phyloP scores from a whole-genome alignment of 176 grass and related monocot genomes.

The Chrysopogon serrulatus region DNA sequence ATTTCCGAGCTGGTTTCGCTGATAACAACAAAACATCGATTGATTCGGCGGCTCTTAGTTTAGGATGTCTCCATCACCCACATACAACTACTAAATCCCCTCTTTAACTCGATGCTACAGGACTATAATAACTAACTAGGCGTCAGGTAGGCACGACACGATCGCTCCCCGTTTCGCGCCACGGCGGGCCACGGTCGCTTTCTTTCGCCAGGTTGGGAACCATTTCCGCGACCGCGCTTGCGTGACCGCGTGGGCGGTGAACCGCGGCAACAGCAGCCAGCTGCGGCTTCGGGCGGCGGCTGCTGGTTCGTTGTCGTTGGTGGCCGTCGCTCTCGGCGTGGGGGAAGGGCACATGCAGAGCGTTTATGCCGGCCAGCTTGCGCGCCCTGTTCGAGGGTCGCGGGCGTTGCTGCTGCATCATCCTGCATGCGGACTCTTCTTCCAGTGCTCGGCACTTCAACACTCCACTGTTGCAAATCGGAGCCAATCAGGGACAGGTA shows the following conservation, averaged over 20 bases:
- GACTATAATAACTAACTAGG: not conserved
- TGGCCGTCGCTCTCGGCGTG: not conserved
- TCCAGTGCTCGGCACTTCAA: not conserved
- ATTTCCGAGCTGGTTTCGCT: not conserved
- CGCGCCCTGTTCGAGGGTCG: not conserved
- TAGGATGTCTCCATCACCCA: not conserved
- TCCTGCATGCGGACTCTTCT: not conserved
- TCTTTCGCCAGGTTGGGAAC: constrained; percentile 43
- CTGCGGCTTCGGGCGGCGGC: not conserved
- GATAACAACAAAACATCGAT: not conserved
- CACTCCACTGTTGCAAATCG: not conserved
- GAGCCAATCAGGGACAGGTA: not conserved
- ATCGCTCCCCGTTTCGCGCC: not conserved
- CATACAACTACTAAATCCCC: not conserved
- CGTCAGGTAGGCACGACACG: not conserved
- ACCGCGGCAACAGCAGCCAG: not conserved
- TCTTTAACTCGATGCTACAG: not conserved
- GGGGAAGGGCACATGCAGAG: not conserved
- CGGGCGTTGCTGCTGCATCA: not conserved
- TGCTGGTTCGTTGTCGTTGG: not conserved
- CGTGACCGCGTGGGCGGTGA: not conserved
- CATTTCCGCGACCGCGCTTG: not conserved
- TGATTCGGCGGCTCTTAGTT: not conserved
- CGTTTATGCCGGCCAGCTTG: not conserved
- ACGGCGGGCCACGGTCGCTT: constrained; percentile 18